Conservation (phyloP, 192 early-diverging fungal species). For the Globomyces pollinis-pini region DNA sequence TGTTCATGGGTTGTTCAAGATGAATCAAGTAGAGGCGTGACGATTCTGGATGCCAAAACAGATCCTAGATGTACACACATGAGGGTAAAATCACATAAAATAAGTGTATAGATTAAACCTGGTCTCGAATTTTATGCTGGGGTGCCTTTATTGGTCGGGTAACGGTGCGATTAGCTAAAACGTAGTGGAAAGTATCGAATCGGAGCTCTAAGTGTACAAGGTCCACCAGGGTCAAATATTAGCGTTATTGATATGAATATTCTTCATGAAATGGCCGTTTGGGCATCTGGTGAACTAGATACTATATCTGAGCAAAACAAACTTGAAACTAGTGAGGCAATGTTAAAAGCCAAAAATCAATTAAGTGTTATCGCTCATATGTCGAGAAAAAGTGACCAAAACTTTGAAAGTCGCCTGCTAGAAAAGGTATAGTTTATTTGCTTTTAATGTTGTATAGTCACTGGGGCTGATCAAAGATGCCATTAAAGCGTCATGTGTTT, state of each 20-base stretch:
- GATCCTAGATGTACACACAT: conserved; percentile 12
- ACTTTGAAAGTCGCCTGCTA: background rate
- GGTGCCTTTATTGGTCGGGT: background rate
- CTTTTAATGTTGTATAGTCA: background rate
- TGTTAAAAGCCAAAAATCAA: background rate
- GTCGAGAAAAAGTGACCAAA: background rate
- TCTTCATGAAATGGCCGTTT: conserved; percentile 9
- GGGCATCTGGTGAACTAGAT: conserved; percentile 9
- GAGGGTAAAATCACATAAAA: background rate
- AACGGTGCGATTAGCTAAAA: background rate
- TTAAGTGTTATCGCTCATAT: background rate
- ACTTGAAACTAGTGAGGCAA: background rate
- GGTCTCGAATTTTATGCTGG: conserved; percentile 14
- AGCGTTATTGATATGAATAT: conserved; percentile 16
- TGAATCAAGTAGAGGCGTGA: conserved; percentile 8
- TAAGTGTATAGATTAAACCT: background rate
- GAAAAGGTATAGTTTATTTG: conserved; percentile 13
- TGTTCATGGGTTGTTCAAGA: conserved; percentile 14
- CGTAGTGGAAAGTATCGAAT: conserved; percentile 5
- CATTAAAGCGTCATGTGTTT: background rate
- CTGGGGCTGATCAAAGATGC: background rate
- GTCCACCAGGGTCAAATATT: conserved; percentile 2
- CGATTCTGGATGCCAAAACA: conserved; percentile 8
- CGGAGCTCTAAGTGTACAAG: conserved; percentile 2
- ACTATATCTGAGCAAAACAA: conserved; percentile 4